A percentile compares a stretch with the other conserved stretches of the same genome.
phyloP scores from a whole-genome alignment of 345 rosid species.

The Rubroshorea leprosula region DNA sequence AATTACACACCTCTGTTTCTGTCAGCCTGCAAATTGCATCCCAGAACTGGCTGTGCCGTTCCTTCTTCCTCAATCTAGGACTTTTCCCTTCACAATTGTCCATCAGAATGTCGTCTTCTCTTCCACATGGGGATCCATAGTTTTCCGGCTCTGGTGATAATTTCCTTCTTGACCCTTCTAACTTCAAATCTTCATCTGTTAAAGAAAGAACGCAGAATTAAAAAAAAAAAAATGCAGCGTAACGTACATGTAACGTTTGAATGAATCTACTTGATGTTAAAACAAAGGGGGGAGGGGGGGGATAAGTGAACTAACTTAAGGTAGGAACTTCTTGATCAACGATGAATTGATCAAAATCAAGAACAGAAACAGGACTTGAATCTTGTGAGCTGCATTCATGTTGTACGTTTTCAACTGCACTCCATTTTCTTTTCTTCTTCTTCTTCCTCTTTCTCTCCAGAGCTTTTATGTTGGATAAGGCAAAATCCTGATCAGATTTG shows the following conservation, averaged over 20 bases:
- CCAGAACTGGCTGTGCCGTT: constrained; percentile 19
- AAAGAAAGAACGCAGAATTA: background rate
- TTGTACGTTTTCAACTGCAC: constrained; percentile 23
- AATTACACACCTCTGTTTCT: constrained; percentile 17
- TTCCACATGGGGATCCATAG: constrained; percentile 3
- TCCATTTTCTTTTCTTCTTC: constrained; percentile 18
- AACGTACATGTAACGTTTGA: too few relatives aligned
- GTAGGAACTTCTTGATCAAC: constrained; percentile 28
- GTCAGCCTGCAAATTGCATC: constrained; percentile 24
- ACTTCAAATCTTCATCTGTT: constrained; percentile 5
- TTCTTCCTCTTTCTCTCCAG: constrained; percentile 14
- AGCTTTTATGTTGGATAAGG: background rate
- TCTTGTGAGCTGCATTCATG: constrained; percentile 49
- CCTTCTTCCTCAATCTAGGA: constrained; percentile 11
- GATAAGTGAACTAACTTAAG: constrained; percentile 32
- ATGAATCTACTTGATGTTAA: too few relatives aligned
- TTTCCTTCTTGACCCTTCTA: constrained; percentile 23
- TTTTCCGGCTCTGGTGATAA: constrained; percentile 25
- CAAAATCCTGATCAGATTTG: constrained; percentile 1
- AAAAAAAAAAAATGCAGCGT: background rate
- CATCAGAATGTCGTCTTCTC: constrained; percentile 9
- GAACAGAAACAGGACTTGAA: constrained; percentile 87
- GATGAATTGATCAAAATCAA: constrained; percentile 49
- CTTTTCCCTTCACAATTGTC: constrained; percentile 9
- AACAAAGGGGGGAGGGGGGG: background rate